Evolutionary conservation across 768 basidiomycete genomes (phyloP).

Genomic region (Boletus subcaerulescens): DNA sequence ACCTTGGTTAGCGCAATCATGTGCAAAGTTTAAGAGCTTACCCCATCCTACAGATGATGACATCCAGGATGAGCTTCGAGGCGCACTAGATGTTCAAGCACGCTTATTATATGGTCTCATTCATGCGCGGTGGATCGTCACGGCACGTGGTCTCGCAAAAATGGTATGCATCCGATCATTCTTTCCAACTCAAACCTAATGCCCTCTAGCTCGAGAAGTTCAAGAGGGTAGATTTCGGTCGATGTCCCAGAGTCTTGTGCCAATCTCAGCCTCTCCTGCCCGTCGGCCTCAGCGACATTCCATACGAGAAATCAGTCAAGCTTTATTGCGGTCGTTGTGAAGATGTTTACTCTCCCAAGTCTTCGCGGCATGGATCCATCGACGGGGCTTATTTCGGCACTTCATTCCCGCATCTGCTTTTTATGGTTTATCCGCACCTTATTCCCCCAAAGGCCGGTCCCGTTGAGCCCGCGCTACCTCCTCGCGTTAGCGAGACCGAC

Average conservation of each 20-base stretch:
- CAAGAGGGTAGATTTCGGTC: slow-evolving; percentile 96
- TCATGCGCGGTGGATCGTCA: slow-evolving; percentile 96
- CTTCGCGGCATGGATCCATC: slow-evolving; percentile 93
- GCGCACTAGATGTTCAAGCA: slow-evolving; percentile 90
- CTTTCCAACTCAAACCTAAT: slow-evolving; percentile 1
- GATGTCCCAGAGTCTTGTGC: slow-evolving; percentile 96
- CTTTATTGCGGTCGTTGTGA: slow-evolving; percentile 98
- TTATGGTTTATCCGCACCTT: slow-evolving; percentile 94
- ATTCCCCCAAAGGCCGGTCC: slow-evolving; percentile 79
- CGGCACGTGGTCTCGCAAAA: slow-evolving; percentile 87
- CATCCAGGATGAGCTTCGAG: slow-evolving; percentile 90
- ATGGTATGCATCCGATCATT: slow-evolving; percentile 59
- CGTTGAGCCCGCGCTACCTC: slow-evolving; percentile 33
- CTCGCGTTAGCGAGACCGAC: slow-evolving; percentile 30
- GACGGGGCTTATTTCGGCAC: slow-evolving; percentile 99
- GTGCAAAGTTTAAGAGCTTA: not conserved
- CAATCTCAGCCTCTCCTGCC: slow-evolving; percentile 93
- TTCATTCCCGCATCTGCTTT: slow-evolving; percentile 94
- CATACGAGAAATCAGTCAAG: slow-evolving; percentile 98
- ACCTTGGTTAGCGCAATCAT: slow-evolving; percentile 64
- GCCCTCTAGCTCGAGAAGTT: slow-evolving; percentile 83
- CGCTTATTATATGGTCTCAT: slow-evolving; percentile 93
- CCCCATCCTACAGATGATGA: slow-evolving; percentile 67
- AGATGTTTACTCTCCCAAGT: slow-evolving; percentile 97
- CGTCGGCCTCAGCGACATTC: slow-evolving; percentile 94